These are phyloP conservation scores for Mucuna pruriens DNA, from an alignment of 306 rosid genomes.

Conservation along the genomic window DNA sequence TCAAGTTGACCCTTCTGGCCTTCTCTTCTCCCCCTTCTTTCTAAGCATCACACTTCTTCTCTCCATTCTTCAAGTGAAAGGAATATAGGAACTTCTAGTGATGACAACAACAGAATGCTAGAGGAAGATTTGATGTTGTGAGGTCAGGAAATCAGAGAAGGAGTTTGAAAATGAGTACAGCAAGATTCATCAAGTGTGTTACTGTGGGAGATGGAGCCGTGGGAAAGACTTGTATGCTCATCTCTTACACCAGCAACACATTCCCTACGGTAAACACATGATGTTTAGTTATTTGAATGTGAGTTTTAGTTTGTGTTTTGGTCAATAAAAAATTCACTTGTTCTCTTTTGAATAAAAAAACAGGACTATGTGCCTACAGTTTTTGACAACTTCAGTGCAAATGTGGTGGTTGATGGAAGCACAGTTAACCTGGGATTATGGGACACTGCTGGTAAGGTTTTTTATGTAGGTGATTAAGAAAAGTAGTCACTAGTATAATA, in stretches of 20 bases:
- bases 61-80: conserved; percentile 17
- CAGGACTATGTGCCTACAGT: conserved; percentile 96
- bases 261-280: conserved; percentile 72
- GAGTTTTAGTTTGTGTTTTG: conserved; percentile 22
- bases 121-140: conserved; percentile 24
- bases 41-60: conserved; percentile 11
- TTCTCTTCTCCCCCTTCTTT: background rate
- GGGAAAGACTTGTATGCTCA: conserved; percentile 94
- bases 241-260: conserved; percentile 88
- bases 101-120: conserved; percentile 46
- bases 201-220: conserved; percentile 97
- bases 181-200: conserved; percentile 92
- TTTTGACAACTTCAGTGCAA: conserved; percentile 94
- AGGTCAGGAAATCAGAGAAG: conserved; percentile 22
- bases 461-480: background rate
- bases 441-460: conserved; percentile 91
- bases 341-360: background rate
- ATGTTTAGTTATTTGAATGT: conserved; percentile 28
- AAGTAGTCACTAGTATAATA: background rate
- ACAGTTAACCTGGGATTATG: conserved; percentile 90
- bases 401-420: conserved; percentile 96
- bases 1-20: conserved; percentile 43
- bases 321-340: conserved; percentile 13
- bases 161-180: conserved; percentile 70
- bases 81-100: background rate